These are phyloP conservation scores for Cutaneotrichosporon arboriforme DNA, from an alignment of 1,284 basidiomycete genomes.

Conservation along the genomic window DNA sequence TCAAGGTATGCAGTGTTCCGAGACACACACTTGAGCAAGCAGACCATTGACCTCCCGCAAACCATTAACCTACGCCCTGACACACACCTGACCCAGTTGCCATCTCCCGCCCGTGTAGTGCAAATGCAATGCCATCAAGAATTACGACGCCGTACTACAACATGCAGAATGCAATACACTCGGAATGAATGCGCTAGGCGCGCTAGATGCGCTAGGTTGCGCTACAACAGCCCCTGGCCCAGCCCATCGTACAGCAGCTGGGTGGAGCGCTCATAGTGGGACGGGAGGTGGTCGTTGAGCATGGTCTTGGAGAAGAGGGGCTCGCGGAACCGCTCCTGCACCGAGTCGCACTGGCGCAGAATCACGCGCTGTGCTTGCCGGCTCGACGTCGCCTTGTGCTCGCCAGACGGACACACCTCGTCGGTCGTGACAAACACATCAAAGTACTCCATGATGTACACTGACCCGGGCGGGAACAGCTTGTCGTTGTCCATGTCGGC, in stretches of 20 bases:
- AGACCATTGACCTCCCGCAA: too few species aligned
- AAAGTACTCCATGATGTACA: conserved; percentile 46
- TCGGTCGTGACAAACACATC: conserved; percentile 44
- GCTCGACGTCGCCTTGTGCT: conserved; percentile 11
- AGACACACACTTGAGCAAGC: too few species aligned
- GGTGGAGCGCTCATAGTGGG: conserved; percentile 41
- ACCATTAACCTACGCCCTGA: too few species aligned
- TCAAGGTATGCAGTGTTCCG: too few species aligned
- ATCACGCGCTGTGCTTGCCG: conserved; percentile 48
- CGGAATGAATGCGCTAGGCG: background rate
- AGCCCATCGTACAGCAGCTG: conserved; percentile 39
- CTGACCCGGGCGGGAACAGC: conserved; percentile 46
- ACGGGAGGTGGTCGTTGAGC: conserved; percentile 46
- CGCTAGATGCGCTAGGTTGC: too few species aligned
- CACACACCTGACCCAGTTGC: too few species aligned
- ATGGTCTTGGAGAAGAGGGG: conserved; percentile 43
- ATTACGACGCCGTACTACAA: background rate
- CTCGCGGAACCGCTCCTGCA: conserved; percentile 51
- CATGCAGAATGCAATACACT: background rate
- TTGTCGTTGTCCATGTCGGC: conserved; percentile 50
- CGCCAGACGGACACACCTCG: background rate
- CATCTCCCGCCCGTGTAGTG: too few species aligned
- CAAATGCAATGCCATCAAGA: background rate
- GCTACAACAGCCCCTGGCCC: conserved; percentile 16
- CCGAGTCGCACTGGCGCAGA: conserved; percentile 49